A percentile compares a stretch with the other conserved stretches of the same genome.
Evolutionary conservation across 495 filamentous ascomycete genomes (phyloP).

Genomic region (Tuber calosporum): DNA sequence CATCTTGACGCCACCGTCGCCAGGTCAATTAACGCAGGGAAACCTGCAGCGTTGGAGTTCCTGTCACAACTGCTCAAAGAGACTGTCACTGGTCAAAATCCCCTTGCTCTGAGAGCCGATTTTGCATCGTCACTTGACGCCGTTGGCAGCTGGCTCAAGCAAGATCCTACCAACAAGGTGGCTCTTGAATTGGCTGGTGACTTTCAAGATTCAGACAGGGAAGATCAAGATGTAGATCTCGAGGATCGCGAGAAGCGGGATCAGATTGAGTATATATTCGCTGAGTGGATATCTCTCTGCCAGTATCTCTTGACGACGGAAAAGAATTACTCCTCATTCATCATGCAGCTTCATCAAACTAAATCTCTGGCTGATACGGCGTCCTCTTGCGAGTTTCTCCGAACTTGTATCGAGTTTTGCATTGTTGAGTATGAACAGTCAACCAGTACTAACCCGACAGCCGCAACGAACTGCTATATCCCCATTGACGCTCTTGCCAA

Average conservation of each 20-base stretch:
- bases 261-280: conserved; percentile 89
- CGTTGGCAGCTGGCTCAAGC: conserved; percentile 70
- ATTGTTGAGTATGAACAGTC: conserved; percentile 68
- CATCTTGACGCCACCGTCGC: conserved; percentile 71
- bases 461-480: conserved; percentile 62
- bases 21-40: conserved; percentile 61
- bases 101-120: conserved; percentile 70
- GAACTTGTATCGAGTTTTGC: conserved; percentile 71
- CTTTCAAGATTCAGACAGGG: conserved; percentile 47
- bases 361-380: conserved; percentile 63
- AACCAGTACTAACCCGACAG: conserved; percentile 52
- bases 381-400: conserved; percentile 68
- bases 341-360: conserved; percentile 71
- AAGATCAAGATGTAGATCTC: conserved; percentile 49
- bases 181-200: conserved; percentile 66
- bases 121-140: conserved; percentile 75
- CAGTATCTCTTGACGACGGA: conserved; percentile 63
- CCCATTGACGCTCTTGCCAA: conserved; percentile 82
- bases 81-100: conserved; percentile 66
- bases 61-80: conserved; percentile 67
- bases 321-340: conserved; percentile 65
- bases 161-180: conserved; percentile 59
- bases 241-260: conserved; percentile 54
- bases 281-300: conserved; percentile 83
- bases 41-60: conserved; percentile 63